These are phyloP conservation scores for Artemisia annua DNA, from an alignment of 129 eudicot genomes.

Conservation along the genomic window DNA sequence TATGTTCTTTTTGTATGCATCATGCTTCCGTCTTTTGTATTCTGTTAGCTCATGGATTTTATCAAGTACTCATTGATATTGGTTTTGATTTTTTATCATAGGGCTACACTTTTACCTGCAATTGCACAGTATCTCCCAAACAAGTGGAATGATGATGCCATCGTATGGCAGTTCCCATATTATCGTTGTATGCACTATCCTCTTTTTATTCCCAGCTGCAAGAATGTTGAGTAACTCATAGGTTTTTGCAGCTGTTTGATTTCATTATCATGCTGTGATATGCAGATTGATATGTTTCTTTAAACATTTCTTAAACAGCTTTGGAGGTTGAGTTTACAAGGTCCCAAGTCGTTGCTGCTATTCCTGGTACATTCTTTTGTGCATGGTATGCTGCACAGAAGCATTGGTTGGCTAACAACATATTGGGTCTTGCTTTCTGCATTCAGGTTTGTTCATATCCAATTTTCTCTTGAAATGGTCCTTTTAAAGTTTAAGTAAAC, in stretches of 20 bases:
- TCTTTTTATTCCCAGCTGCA: too few relatives aligned
- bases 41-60: not conserved
- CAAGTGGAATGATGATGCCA: conserved; percentile 76
- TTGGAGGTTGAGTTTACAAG: conserved; percentile 87
- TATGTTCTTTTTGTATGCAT: conserved; percentile 56
- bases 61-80: not conserved
- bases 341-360: conserved; percentile 61
- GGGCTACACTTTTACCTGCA: conserved; percentile 89
- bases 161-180: conserved; percentile 73
- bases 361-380: too few relatives aligned
- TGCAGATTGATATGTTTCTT: conserved; percentile 34
- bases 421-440: conserved; percentile 10
- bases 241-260: too few relatives aligned
- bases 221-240: too few relatives aligned
- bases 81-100: conserved; percentile 23
- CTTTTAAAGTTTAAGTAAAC: not conserved
- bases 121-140: conserved; percentile 71
- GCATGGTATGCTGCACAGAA: too few relatives aligned
- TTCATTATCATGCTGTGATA: conserved; percentile 22
- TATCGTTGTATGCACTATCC: conserved; percentile 54
- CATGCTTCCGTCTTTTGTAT: conserved; percentile 19
- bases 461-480: not conserved
- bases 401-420: too few relatives aligned
- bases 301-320: conserved; percentile 56
- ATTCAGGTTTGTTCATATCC: conserved; percentile 63